Conservation (phyloP, 2,329 filamentous ascomycete species). For the Fusarium xylarioides region DNA sequence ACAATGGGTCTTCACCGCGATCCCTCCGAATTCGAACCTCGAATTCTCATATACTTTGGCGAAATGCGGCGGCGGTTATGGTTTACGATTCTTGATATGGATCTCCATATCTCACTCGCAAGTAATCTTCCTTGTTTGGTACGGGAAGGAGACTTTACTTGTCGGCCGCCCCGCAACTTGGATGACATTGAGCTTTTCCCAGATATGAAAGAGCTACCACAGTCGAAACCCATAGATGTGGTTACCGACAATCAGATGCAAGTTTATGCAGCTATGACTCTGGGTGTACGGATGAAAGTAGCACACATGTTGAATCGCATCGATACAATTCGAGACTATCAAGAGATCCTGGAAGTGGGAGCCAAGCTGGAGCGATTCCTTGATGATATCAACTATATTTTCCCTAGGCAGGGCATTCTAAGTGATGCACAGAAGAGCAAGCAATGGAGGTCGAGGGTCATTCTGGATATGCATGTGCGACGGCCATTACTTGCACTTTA, state of each 20-base stretch:
- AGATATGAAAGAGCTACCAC: conserved; percentile 59
- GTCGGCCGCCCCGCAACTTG: conserved; percentile 61
- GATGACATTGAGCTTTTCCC: conserved; percentile 60
- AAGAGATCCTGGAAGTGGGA: conserved; percentile 62
- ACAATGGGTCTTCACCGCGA: conserved; percentile 68
- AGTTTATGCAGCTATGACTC: conserved; percentile 61
- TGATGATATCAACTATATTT: conserved; percentile 63
- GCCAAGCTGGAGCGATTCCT: conserved; percentile 62
- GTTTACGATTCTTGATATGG: conserved; percentile 66
- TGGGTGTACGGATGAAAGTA: conserved; percentile 59
- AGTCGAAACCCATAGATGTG: conserved; percentile 60
- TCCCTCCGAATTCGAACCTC: conserved; percentile 61
- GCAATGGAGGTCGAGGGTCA: conserved; percentile 60
- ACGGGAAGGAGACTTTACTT: conserved; percentile 63
- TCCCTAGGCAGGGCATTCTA: conserved; percentile 56
- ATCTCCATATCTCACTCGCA: conserved; percentile 63
- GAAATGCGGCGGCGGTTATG: conserved; percentile 64
- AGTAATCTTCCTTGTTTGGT: conserved; percentile 62
- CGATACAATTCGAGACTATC: conserved; percentile 62
- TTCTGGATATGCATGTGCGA: conserved; percentile 64
- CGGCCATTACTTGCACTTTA: conserved; percentile 63
- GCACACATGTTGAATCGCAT: conserved; percentile 61
- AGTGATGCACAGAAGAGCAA: conserved; percentile 57
- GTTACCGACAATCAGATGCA: conserved; percentile 64
- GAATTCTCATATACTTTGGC: conserved; percentile 60